Base-by-base conservation (phyloP, 306 rosid genomes). In the Medicago ruthenica region DNA sequence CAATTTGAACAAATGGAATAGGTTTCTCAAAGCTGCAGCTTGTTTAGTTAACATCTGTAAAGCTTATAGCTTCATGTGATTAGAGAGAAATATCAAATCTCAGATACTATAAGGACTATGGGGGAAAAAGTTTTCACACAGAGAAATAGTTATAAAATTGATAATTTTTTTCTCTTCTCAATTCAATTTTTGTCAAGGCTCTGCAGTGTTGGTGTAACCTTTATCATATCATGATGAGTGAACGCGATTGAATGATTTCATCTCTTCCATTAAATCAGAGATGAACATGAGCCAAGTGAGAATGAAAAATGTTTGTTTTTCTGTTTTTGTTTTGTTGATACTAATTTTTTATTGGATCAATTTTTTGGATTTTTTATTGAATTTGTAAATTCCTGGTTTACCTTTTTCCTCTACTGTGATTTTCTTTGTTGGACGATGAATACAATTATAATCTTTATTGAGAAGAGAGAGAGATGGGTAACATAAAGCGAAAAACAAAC, bases 1-100 rank as follows among this genome's bases (percentile, higher is more conserved):
- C 72, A 50, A 63, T 24, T 51, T 74, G 67, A 83, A 63, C 45
- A 31, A 54, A 40, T 14, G 16, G 14, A 83, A 15, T 36, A 53
- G 12, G 71, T 20, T 57, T 20, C 31, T 81, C 47, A 9, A 51
- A 68, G 76, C 58, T 20, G 7, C 37, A 73, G 22, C 42, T 12
- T 21, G 74, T 61, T 71, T 51, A 53, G 22, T 70, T 27, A 54
- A 31, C 20, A 54, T 51, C 27, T 58, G 68, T 27, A n/a, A 69
- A 63, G 69, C 24, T 17, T 65, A 42, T 65, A 17, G 71, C 71
- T 65, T 9, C 13, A 59, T 59, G 8, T 41, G 73, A 44, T 53
- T 22, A 20, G 39, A 31, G 75, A 27, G 42, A 24, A 42, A 14
- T 10, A 45, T 45, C 76, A 80, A 37, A 37, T 48, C 70, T 39